phyloP scores from a whole-genome alignment of 768 basidiomycete genomes.

The Hypsizygus marmoreus region DNA sequence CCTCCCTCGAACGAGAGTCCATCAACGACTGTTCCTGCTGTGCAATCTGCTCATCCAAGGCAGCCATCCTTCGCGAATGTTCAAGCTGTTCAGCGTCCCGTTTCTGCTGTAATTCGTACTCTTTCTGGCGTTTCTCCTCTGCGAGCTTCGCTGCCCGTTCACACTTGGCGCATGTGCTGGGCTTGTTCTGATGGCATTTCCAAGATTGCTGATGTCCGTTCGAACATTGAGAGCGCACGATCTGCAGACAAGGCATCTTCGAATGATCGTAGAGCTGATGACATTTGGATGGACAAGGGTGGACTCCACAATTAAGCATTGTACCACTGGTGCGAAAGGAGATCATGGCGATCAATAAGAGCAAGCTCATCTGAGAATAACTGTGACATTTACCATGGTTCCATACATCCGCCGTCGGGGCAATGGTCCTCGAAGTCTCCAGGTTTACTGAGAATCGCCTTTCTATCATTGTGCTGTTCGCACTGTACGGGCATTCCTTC shows the following conservation, averaged over 20 bases:
- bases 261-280: constrained; percentile 58
- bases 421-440: constrained; percentile 50
- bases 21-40: constrained; percentile 29
- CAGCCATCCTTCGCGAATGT: constrained; percentile 43
- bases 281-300: constrained; percentile 61
- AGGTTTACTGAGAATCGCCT: constrained; percentile 37
- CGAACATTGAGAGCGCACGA: constrained; percentile 41
- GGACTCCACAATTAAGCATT: constrained; percentile 50
- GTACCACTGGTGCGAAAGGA: constrained; percentile 38
- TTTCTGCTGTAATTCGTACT: constrained; percentile 42
- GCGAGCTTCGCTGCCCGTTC: constrained; percentile 43
- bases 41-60: constrained; percentile 44
- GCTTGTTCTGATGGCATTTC: constrained; percentile 43
- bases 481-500: constrained; percentile 63
- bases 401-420: constrained; percentile 65
- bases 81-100: constrained; percentile 46
- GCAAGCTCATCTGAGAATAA: constrained; percentile 1
- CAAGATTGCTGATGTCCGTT: constrained; percentile 44
- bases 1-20: constrained; percentile 38
- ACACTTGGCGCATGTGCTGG: constrained; percentile 45
- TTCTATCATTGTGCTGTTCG: constrained; percentile 50
- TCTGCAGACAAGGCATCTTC: constrained; percentile 47
- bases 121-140: constrained; percentile 40
- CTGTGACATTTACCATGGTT: constrained; percentile 51
- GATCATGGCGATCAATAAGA: background rate